Percentiles rank a stretch among this genome's conserved stretches.
Conservation (phyloP, 768 basidiomycete genomes). For the Boletus insuetus region DNA sequence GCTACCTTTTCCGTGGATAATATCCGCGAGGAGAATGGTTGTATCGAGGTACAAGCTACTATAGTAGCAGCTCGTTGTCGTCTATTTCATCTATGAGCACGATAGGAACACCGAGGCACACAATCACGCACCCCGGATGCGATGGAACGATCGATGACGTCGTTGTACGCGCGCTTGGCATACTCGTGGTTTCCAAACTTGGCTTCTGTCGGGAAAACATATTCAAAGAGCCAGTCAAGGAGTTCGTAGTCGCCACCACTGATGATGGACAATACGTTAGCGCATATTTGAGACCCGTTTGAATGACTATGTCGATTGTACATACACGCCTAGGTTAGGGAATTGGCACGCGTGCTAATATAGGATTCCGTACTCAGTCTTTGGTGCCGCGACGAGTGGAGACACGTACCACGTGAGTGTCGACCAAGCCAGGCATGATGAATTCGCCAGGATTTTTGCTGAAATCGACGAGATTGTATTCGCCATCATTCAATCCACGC, state of each 20-base stretch:
- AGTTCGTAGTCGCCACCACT: slow-evolving; percentile 83
- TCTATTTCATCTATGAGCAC: slow-evolving; percentile 38
- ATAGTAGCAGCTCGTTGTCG: slow-evolving; percentile 91
- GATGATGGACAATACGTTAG: slow-evolving; percentile 2
- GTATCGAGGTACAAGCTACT: slow-evolving; percentile 76
- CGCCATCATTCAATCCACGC: slow-evolving; percentile 44
- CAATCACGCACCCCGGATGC: slow-evolving; percentile 62
- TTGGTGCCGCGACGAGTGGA: not conserved
- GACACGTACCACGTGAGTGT: slow-evolving; percentile 79
- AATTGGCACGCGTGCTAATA: slow-evolving; percentile 37
- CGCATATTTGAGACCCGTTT: not conserved
- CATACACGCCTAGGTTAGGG: slow-evolving; percentile 36
- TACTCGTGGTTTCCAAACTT: slow-evolving; percentile 66
- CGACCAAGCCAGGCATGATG: slow-evolving; percentile 82
- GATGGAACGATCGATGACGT: slow-evolving; percentile 66
- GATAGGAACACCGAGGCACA: not conserved
- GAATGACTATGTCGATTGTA: not conserved
- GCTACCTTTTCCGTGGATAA: slow-evolving; percentile 56
- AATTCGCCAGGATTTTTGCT: slow-evolving; percentile 51
- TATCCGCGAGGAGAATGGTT: slow-evolving; percentile 74
- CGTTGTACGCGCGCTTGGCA: slow-evolving; percentile 61
- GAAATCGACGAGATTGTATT: slow-evolving; percentile 33
- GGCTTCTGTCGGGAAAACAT: slow-evolving; percentile 85
- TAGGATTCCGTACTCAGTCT: not conserved
- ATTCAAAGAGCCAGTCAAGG: slow-evolving; percentile 75